Conservation (phyloP, 768 basidiomycete species). For the Phylloporus arenicola region DNA sequence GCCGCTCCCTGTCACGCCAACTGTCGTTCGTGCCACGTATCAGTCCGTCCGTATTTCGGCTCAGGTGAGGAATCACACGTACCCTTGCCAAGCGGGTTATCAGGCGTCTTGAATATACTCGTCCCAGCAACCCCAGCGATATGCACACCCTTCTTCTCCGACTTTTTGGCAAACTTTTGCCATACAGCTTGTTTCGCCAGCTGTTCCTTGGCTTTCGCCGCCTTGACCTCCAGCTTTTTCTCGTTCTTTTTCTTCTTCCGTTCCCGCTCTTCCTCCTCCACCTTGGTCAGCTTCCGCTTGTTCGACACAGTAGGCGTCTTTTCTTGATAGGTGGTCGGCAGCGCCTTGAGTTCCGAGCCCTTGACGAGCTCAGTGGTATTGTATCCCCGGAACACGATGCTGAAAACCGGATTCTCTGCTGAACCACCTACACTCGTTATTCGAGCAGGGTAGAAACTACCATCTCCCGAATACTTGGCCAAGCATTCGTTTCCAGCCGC, state of each 20-base stretch:
- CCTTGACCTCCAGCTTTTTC: constrained; percentile 81
- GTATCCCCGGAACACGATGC: constrained; percentile 88
- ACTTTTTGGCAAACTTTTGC: constrained; percentile 95
- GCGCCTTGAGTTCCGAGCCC: constrained; percentile 60
- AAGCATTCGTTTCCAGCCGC: constrained; percentile 81
- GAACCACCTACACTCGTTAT: constrained; percentile 83
- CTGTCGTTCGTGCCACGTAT: constrained; percentile 34
- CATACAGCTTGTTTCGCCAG: constrained; percentile 76
- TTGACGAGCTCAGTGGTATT: constrained; percentile 85
- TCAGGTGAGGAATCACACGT: constrained; percentile 27
- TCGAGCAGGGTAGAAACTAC: constrained; percentile 82
- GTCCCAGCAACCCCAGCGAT: constrained; percentile 86
- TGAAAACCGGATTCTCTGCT: constrained; percentile 77
- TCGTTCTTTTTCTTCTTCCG: constrained; percentile 93
- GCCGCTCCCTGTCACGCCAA: constrained; percentile 88
- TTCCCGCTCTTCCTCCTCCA: constrained; percentile 84
- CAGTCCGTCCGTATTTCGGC: constrained; percentile 3
- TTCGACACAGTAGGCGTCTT: constrained; percentile 36
- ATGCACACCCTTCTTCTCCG: constrained; percentile 86
- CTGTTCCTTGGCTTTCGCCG: constrained; percentile 87
- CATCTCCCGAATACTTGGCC: constrained; percentile 82
- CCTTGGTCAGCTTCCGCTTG: constrained; percentile 76
- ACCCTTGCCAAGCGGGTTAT: constrained; percentile 86
- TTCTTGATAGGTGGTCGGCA: constrained; percentile 54
- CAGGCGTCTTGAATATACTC: constrained; percentile 92